Base-by-base conservation (phyloP, 1,284 basidiomycete genomes). In the Xanthoconium separans region DNA sequence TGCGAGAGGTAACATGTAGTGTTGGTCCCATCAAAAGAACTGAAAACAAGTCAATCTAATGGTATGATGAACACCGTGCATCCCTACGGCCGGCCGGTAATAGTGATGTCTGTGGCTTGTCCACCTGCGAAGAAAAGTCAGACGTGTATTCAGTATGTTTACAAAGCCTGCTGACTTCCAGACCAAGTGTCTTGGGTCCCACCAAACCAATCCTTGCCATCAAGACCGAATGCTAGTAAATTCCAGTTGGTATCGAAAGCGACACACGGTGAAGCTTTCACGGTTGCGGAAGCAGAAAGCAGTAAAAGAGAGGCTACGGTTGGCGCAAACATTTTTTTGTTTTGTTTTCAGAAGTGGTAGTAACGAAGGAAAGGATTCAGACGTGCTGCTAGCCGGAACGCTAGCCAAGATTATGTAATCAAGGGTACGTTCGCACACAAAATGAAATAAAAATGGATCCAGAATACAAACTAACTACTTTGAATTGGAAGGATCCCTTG, bases 1-100 rank as follows among this genome's bases (percentile, higher is more conserved):
- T 86, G 81, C 10, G 88, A 77, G 50, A 91, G 78, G 73, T 85
- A 91, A 71, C 89, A 91, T 16, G 83, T 86, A 4, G 84, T 81
- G 66, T 81, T 83, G 18, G 68, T 59, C 33, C 81, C 83, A 65
- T 89, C 76, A 60, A 91, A 91, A 18, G 89, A 79, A 44, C 88
- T 90, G 56, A 18, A 54, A 40, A 42, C 15, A 43, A 31, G 47
- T 60, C 30, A 57, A 46, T 42, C 12, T 7, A 27, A 8, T 22
- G 6, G 18, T 15, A 22, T 29, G 47, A 44, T 39, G 48, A 53
- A 44, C 22, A 44, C 18, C 6, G 15, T 34, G 24, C 20, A 18
- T 40, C 77, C 87, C 72, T 70, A 90, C 87, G 89, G 88, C 54
- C 88, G 75, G 50, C 85, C 85, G 37, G 73, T 66, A 34, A 83